Conservation (phyloP, 352 stramenopile species). For the Pythium pyrilobum region DNA sequence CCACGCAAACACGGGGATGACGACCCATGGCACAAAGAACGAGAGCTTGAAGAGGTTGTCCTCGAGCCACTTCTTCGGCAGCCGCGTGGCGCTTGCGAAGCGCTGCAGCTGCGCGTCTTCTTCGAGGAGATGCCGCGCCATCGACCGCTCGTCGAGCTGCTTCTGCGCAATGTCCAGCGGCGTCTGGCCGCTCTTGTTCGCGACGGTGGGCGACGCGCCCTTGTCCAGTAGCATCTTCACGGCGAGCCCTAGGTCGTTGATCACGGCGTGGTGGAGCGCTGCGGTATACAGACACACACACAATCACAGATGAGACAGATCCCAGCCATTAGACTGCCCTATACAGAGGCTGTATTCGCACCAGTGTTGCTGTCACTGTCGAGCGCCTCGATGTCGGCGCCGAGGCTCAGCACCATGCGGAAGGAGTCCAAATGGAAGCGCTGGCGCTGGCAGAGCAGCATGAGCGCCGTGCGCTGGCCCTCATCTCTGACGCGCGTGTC, state of each 20-base stretch:
- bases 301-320: background rate
- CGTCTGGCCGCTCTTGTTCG: slow-evolving; percentile 43
- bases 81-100: slow-evolving; percentile 31
- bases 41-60: slow-evolving; percentile 64
- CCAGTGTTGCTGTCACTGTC: slow-evolving; percentile 68
- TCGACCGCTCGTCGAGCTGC: slow-evolving; percentile 30
- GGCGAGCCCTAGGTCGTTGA: slow-evolving; percentile 52
- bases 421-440: slow-evolving; percentile 80
- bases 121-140: slow-evolving; percentile 37
- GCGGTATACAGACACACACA: background rate
- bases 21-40: slow-evolving; percentile 68
- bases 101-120: slow-evolving; percentile 52
- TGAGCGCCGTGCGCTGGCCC: slow-evolving; percentile 49
- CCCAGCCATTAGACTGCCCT: background rate
- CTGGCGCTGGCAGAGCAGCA: slow-evolving; percentile 63
- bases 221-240: slow-evolving; percentile 68
- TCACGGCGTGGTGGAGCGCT: slow-evolving; percentile 64
- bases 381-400: slow-evolving; percentile 40
- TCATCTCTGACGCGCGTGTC: slow-evolving; percentile 46
- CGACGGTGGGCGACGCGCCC: slow-evolving; percentile 34
- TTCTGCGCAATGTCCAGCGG: slow-evolving; percentile 38
- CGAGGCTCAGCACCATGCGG: slow-evolving; percentile 74
- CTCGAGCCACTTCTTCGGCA: slow-evolving; percentile 55
- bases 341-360: slow-evolving; percentile 8
- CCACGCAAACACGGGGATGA: slow-evolving; percentile 40